Percentiles rank a stretch among this genome's conserved stretches.
Conservation (phyloP, 768 basidiomycete species). For the Mycena galericulata region DNA sequence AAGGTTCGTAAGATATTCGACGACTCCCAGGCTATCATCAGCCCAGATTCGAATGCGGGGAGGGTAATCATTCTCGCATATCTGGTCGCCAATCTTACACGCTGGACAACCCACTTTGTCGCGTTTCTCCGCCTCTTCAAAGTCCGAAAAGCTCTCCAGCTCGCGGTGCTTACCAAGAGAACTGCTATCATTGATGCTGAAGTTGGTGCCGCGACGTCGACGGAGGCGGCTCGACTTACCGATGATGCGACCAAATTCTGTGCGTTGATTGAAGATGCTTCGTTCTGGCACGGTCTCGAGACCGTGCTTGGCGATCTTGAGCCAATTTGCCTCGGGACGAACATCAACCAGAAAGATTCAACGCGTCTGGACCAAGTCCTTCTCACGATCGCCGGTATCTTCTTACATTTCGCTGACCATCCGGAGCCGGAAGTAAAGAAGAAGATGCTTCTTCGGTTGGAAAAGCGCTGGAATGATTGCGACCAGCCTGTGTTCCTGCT, state of each 20-base stretch:
- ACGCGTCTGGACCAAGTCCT: conserved; percentile 26
- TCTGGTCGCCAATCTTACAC: conserved; percentile 31
- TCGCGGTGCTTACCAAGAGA: conserved; percentile 5
- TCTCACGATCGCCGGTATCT: conserved; percentile 22
- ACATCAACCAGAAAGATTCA: too few species aligned
- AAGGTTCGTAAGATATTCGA: conserved; percentile 32
- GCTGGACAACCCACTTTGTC: conserved; percentile 30
- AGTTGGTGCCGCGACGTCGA: conserved; percentile 11
- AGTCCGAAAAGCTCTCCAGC: conserved; percentile 5
- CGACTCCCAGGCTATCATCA: conserved; percentile 10
- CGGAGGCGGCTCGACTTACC: background rate
- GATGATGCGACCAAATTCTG: background rate
- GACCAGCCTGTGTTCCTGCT: conserved; percentile 22
- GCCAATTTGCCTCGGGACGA: conserved; percentile 27
- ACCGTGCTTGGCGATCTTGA: conserved; percentile 23
- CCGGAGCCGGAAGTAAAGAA: background rate
- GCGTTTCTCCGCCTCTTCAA: conserved; percentile 17
- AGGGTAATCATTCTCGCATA: conserved; percentile 17
- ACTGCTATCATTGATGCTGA: conserved; percentile 19
- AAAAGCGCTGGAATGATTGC: conserved; percentile 23
- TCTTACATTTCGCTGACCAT: conserved; percentile 17
- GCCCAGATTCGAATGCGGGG: conserved; percentile 3
- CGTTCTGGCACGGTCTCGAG: conserved; percentile 21
- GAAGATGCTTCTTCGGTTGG: conserved; percentile 18
- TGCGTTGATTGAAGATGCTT: background rate